These are phyloP conservation scores for Dactylis glomerata DNA, from an alignment of 176 grass and related monocot genomes.

Conservation along the genomic window DNA sequence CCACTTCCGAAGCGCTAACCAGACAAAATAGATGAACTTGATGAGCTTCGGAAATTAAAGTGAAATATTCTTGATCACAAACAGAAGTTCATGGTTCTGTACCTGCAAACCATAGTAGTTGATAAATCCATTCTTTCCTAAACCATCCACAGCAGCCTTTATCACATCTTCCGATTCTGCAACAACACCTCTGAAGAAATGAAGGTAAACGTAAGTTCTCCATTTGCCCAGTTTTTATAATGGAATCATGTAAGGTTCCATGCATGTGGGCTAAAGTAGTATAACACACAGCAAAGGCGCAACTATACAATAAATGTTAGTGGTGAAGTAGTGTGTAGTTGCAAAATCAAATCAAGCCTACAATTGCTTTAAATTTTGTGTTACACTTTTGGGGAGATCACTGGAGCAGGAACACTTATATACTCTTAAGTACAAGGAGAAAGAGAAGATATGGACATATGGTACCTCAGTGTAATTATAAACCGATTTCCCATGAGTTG, in stretches of 20 bases:
- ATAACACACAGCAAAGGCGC: neutral
- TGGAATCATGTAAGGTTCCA: slow-evolving; percentile 2
- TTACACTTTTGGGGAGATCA: neutral
- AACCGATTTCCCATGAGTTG: slow-evolving; percentile 83
- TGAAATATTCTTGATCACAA: slow-evolving; percentile 10
- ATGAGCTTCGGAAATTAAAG: slow-evolving; percentile 28
- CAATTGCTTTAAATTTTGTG: neutral
- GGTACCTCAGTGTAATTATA: slow-evolving; percentile 92
- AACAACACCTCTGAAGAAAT: slow-evolving; percentile 61
- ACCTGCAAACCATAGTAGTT: slow-evolving; percentile 99
- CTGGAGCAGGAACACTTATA: neutral
- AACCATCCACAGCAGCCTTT: slow-evolving; percentile 62
- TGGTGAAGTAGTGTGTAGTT: neutral
- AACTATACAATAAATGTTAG: neutral
- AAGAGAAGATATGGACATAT: neutral
- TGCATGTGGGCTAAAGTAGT: slow-evolving; percentile 10
- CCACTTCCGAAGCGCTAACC: slow-evolving; percentile 92
- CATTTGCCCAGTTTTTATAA: slow-evolving; percentile 21
- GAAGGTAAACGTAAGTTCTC: slow-evolving; percentile 36
- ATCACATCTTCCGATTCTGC: slow-evolving; percentile 79
- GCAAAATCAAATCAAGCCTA: neutral
- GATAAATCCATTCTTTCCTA: slow-evolving; percentile 89
- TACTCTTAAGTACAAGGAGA: neutral
- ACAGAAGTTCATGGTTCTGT: neutral
- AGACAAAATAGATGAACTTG: slow-evolving; percentile 35